Base-by-base conservation (phyloP, 148 eudicot species). In the Chenopodium album region DNA sequence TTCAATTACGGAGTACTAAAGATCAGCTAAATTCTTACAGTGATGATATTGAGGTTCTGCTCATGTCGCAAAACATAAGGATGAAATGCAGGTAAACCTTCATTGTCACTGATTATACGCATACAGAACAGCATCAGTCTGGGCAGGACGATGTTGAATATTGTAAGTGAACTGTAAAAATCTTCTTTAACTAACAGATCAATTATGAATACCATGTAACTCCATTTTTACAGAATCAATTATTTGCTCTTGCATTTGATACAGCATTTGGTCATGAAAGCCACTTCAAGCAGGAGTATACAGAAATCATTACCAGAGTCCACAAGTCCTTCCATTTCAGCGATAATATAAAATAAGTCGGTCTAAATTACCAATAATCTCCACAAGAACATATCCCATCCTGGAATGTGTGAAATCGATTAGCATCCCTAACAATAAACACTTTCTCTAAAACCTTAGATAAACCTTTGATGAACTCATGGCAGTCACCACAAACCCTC, bases 401-500 rank as follows among this genome's bases (percentile, higher is more conserved):
- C 78, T 92, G 88, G 79, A 93, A 91, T 86, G 84, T 93, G 79
- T 93, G 97, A 83, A 93, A 93, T 85, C 97, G 85, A 83, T 83
- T 93, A 23, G 97, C 93, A 87, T 93, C 97, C 82, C 97, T 85
- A 8, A 93, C 93, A 79, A 93, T 34, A 80, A 93, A 90, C 66
- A 92, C 90, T 84, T 88, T 89, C 68, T 77, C 60, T 81, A 92
- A 86, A 76, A 92, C 82, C 86, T 88, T 93, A 9, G 97, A 93
- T 74, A 92, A 82, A 28, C 93, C 94, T 79, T 93, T 90, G 70
- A 92, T 90, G 85, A 93, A 93, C 80, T 89, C 92, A 46, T 93
- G 97, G 64, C 97, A 93, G 82, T 93, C 97, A 50, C 91, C 97
- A 77, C 97, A 93, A 77, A 93, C 90, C 85, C 95, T 89, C 84